Percentiles rank a stretch among this genome's conserved stretches.
phyloP scores from a whole-genome alignment of 331 rosid genomes.

The Spiraea crenata region DNA sequence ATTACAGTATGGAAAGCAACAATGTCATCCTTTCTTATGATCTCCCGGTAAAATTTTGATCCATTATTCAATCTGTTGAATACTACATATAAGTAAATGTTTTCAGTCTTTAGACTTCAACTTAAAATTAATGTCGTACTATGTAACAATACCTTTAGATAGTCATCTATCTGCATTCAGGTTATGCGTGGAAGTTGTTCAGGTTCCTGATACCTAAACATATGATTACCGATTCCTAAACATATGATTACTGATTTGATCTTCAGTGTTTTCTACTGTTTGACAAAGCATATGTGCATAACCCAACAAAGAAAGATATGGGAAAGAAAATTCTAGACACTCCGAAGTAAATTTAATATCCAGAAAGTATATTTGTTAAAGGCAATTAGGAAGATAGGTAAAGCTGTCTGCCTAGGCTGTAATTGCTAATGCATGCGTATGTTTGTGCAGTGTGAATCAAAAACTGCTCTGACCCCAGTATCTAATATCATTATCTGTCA shows the following conservation, averaged over 20 bases:
- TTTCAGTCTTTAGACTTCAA: background rate
- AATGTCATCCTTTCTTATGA: conserved; percentile 58
- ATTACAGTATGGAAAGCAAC: conserved; percentile 68
- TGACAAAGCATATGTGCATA: background rate
- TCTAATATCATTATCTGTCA: background rate
- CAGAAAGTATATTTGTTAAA: background rate
- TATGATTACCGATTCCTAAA: background rate
- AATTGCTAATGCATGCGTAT: background rate
- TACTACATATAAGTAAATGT: background rate
- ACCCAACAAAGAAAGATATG: background rate
- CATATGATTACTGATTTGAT: no score
- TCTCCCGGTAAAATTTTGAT: conserved; percentile 56
- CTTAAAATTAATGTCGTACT: background rate
- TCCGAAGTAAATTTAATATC: background rate
- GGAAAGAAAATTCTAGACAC: background rate
- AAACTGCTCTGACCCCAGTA: background rate
- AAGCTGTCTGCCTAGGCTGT: no score
- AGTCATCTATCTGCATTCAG: background rate
- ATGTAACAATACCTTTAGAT: no score
- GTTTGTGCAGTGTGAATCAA: background rate
- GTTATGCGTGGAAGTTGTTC: background rate
- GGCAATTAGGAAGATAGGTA: background rate
- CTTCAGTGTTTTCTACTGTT: background rate
- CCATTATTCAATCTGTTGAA: background rate
- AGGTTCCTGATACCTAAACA: background rate